These are phyloP conservation scores for Cladosporium sp. DNA, from an alignment of 2,329 filamentous ascomycete species.

Conservation along the genomic window DNA sequence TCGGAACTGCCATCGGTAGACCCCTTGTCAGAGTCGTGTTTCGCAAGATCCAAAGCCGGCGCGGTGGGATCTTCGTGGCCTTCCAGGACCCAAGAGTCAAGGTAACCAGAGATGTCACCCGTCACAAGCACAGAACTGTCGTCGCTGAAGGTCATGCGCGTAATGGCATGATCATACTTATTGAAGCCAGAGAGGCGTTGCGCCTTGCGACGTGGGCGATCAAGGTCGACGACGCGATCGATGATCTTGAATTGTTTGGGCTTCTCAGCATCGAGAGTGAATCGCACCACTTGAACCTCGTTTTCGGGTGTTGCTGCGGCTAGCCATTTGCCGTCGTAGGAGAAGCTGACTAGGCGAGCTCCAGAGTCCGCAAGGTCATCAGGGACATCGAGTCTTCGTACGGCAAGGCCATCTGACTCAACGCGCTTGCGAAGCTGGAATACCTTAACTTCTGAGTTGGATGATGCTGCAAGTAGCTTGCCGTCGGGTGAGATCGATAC, in stretches of 20 bases:
- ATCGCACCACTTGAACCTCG: slow-evolving; percentile 45
- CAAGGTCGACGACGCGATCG: slow-evolving; percentile 35
- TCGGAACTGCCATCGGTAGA: slow-evolving; percentile 24
- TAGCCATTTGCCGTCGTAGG: slow-evolving; percentile 67
- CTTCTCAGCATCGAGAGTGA: slow-evolving; percentile 39
- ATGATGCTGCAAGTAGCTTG: slow-evolving; percentile 67
- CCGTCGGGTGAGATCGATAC: slow-evolving; percentile 67
- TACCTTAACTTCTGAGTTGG: slow-evolving; percentile 26
- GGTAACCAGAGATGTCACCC: slow-evolving; percentile 75
- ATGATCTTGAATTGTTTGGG: slow-evolving; percentile 36
- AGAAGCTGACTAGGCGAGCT: slow-evolving; percentile 66
- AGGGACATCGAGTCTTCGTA: slow-evolving; percentile 67
- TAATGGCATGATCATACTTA: slow-evolving; percentile 74
- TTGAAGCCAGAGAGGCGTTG: slow-evolving; percentile 41
- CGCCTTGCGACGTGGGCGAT: slow-evolving; percentile 32
- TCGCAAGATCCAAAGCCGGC: slow-evolving; percentile 34
- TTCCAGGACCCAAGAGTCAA: slow-evolving; percentile 80
- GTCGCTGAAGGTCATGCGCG: slow-evolving; percentile 70
- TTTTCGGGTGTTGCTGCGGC: slow-evolving; percentile 49
- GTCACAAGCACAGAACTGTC: slow-evolving; percentile 76
- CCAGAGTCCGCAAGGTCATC: slow-evolving; percentile 55
- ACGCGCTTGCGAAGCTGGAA: slow-evolving; percentile 27
- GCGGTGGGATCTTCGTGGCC: slow-evolving; percentile 50
- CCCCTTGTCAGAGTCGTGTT: slow-evolving; percentile 25
- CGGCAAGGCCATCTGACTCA: slow-evolving; percentile 48